Conservation (phyloP, 306 rosid species). For the Senna siamea region DNA sequence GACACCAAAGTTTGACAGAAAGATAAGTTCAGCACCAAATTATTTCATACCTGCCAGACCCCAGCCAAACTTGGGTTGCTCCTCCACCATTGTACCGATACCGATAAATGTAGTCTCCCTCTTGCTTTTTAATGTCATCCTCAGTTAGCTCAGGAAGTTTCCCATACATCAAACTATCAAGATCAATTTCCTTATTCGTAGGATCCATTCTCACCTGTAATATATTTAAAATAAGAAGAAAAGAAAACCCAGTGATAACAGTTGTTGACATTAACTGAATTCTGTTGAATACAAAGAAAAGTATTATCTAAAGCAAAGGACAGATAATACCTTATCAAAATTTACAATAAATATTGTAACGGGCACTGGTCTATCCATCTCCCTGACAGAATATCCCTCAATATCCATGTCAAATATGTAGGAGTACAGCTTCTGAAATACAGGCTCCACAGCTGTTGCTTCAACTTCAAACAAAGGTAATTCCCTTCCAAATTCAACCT, state of each 20-base stretch:
- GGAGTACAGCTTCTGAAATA: constrained; percentile 82
- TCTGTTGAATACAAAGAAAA: constrained; percentile 18
- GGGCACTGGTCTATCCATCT: constrained; percentile 70
- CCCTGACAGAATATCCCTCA: constrained; percentile 51
- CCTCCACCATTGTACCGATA: constrained; percentile 97
- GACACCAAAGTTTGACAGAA: constrained; percentile 27
- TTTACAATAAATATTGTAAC: constrained; percentile 84
- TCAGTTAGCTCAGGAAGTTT: constrained; percentile 66
- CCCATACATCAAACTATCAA: constrained; percentile 71
- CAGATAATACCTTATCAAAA: constrained; percentile 82
- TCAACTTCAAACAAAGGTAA: constrained; percentile 90
- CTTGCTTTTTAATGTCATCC: constrained; percentile 86
- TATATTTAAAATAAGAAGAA: constrained; percentile 31
- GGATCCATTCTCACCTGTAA: constrained; percentile 89
- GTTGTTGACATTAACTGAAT: constrained; percentile 21
- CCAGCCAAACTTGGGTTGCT: constrained; percentile 95
- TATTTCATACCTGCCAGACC: constrained; percentile 80
- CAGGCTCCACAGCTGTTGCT: constrained; percentile 82
- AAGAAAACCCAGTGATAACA: constrained; percentile 10
- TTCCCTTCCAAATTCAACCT: constrained; percentile 92
- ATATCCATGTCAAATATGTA: constrained; percentile 68
- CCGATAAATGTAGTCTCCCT: constrained; percentile 86
- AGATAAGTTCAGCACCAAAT: constrained; percentile 22
- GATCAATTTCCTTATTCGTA: constrained; percentile 77
- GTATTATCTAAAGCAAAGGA: constrained; percentile 18